A percentile compares a stretch with the other conserved stretches of the same genome.
phyloP scores from a whole-genome alignment of 345 rosid species.

The Hevea brasiliensis region DNA sequence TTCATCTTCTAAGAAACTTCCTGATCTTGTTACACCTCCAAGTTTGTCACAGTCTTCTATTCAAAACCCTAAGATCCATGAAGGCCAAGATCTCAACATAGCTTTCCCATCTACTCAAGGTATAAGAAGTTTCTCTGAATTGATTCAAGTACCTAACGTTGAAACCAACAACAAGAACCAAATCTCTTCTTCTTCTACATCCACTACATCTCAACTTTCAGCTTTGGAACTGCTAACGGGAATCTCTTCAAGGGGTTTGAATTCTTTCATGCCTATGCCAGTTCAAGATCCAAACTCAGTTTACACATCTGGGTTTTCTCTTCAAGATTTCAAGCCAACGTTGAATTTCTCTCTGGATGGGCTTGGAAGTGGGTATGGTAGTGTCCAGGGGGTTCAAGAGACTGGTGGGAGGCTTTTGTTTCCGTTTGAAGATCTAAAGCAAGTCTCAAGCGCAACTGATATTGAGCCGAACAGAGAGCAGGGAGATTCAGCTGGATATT shows the following conservation, averaged over 20 bases:
- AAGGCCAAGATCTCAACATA: conserved; percentile 81
- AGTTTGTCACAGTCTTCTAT: conserved; percentile 24
- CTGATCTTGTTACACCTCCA: conserved; percentile 56
- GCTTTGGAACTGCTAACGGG: conserved; percentile 81
- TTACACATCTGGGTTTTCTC: conserved; percentile 55
- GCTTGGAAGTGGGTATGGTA: conserved; percentile 54
- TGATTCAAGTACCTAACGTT: conserved; percentile 49
- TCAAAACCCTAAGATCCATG: conserved; percentile 57
- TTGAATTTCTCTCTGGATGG: conserved; percentile 82
- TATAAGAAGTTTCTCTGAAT: conserved; percentile 55
- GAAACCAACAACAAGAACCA: conserved; percentile 38
- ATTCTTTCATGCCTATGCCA: conserved; percentile 68
- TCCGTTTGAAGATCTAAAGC: conserved; percentile 93
- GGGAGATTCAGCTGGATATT: conserved; percentile 69
- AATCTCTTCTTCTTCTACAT: conserved; percentile 35
- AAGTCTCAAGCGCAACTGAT: conserved; percentile 50
- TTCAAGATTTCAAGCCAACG: conserved; percentile 79
- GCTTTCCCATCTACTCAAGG: conserved; percentile 54
- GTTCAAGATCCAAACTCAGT: conserved; percentile 55
- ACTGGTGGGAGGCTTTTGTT: conserved; percentile 66
- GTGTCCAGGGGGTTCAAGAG: conserved; percentile 46
- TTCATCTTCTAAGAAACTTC: conserved; percentile 52
- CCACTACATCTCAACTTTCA: conserved; percentile 32
- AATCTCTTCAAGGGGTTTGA: conserved; percentile 52
- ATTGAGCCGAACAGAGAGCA: conserved; percentile 49